Base-by-base conservation (phyloP, 192 early-diverging fungal genomes). In the Diversispora eburnea region DNA sequence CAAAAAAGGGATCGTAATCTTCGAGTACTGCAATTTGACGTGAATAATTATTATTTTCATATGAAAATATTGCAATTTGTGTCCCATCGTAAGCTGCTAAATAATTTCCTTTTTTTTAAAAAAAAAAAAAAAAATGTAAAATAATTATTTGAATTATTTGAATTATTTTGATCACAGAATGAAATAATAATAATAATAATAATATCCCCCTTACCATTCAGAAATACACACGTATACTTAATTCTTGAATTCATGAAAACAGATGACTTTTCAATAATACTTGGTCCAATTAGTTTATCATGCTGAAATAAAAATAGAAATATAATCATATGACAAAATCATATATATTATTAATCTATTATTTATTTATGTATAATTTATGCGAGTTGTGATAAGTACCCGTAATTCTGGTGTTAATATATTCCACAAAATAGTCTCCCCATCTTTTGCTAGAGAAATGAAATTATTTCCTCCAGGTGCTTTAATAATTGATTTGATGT, bases 341-440 rank as follows among this genome's bases (percentile, higher is more conserved):
- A 13, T 12, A 22, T 47, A 6, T 5, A 25, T 10, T 33, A 6
- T n/a, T 17, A 41, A n/a, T 72, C 4, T 17, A 33, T 33, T 33
- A 33, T 33, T 33, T 2, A 33, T 33, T 33, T 33, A 33, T 33
- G 2, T 1, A 33, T 33, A 33, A 33, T 33, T 33, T 33, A 33
- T 33, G 25, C 4, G 42, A 5, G 52, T n/a, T 49, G 61, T 25
- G 57, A 10, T 33, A 39, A n/a, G 72, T 82, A 90, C 88, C 71
- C 82, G 73, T 22, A 66, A 10, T 22, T 48, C 15, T 22, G 85
- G 84, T 10, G 77, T 78, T 47, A 77, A 78, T 25, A 81, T 79
- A 41, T 82, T 75, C 84, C 84, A 90, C 4, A 89, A 71, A 39
- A 84, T 77, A 1, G 86, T 75, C 60, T 88, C 85, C 8, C 83